Conservation (phyloP, 2,329 filamentous ascomycete genomes). For the Thermoascus crustaceus region DNA sequence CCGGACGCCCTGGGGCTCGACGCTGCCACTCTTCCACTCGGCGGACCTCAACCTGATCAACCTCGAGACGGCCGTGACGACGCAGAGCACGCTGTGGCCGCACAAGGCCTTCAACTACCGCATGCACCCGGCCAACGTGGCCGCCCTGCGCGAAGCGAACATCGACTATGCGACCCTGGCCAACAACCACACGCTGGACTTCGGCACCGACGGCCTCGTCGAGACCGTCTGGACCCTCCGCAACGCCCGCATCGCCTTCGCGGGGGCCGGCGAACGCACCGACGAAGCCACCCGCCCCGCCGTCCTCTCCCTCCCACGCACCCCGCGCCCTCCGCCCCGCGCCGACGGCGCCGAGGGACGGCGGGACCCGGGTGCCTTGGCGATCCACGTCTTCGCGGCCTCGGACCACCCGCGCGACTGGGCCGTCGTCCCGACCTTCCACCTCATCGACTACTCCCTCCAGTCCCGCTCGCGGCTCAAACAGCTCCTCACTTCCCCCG, state of each 20-base stretch:
- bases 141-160: constrained; percentile 20
- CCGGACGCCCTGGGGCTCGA: constrained; percentile 28
- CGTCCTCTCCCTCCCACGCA: constrained; percentile 16
- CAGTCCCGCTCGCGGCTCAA: constrained; percentile 17
- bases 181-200: constrained; percentile 36
- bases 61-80: constrained; percentile 33
- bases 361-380: constrained; percentile 3
- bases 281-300: constrained; percentile 24
- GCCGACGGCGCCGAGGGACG: constrained; percentile 1
- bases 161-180: constrained; percentile 30
- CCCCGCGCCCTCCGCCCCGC: no score
- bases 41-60: constrained; percentile 32
- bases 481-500: constrained; percentile 9
- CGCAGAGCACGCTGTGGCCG: constrained; percentile 24
- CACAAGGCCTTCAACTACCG: constrained; percentile 35
- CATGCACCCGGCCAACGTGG: constrained; percentile 32
- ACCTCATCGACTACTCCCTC: constrained; percentile 28
- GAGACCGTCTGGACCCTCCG: constrained; percentile 27
- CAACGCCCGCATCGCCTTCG: constrained; percentile 18
- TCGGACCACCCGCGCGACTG: constrained; percentile 31
- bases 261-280: constrained; percentile 24
- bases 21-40: constrained; percentile 22
- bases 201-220: constrained; percentile 23
- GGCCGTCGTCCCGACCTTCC: constrained; percentile 24
- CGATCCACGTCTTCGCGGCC: constrained; percentile 28